phyloP scores from a whole-genome alignment of 2,329 filamentous ascomycete genomes.

The Verruconis gallopava region DNA sequence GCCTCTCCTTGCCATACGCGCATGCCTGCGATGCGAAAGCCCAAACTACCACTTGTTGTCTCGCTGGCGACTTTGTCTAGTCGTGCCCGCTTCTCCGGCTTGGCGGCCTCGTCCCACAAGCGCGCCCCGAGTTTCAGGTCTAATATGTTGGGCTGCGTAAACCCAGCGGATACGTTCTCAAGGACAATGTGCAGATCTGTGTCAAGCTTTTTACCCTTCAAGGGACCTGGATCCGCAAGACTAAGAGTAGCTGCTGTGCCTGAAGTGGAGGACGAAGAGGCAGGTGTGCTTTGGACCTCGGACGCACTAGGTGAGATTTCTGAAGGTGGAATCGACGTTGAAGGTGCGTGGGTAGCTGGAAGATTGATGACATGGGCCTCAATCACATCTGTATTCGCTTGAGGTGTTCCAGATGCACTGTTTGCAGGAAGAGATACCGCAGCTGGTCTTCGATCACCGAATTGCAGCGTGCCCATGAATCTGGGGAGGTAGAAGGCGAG shows the following conservation, averaged over 20 bases:
- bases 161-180: conserved; percentile 71
- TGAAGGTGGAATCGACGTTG: conserved; percentile 1
- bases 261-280: conserved; percentile 14
- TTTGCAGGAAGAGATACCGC: conserved; percentile 20
- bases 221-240: conserved; percentile 20
- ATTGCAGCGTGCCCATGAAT: conserved; percentile 66
- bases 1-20: conserved; percentile 38
- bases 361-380: not conserved
- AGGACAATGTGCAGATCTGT: conserved; percentile 74
- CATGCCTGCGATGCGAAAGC: conserved; percentile 55
- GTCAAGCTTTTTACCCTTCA: conserved; percentile 50
- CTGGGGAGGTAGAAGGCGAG: conserved; percentile 73
- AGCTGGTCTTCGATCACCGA: conserved; percentile 38
- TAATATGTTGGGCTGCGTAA: conserved; percentile 74
- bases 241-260: conserved; percentile 14
- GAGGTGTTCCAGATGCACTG: not conserved
- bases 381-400: conserved; percentile 12
- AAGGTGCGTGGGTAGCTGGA: not conserved
- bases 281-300: conserved; percentile 15
- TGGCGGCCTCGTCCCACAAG: conserved; percentile 66
- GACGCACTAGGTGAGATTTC: not conserved
- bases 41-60: conserved; percentile 47
- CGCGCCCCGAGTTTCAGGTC: conserved; percentile 83
- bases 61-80: conserved; percentile 46
- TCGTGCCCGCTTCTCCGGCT: conserved; percentile 42